These are phyloP conservation scores for Jackrogersella multiformis DNA, from an alignment of 495 filamentous ascomycete genomes.

Conservation along the genomic window DNA sequence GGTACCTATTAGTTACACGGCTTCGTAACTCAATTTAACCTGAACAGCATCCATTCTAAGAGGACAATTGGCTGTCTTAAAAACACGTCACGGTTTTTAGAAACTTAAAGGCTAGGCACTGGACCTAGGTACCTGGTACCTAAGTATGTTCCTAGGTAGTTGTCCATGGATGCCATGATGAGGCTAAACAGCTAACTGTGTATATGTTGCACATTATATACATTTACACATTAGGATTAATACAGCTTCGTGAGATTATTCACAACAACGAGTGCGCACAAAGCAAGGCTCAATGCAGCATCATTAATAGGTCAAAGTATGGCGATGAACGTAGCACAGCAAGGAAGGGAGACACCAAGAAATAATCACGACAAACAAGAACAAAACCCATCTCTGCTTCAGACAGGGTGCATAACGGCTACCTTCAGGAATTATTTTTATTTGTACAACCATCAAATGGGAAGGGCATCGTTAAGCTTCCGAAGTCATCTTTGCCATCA, in stretches of 20 bases:
- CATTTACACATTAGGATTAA: neutral
- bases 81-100: neutral
- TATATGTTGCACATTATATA: too few relatives aligned
- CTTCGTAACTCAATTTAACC: neutral
- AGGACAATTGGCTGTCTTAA: too few relatives aligned
- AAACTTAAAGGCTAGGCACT: too few relatives aligned
- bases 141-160: neutral
- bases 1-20: constrained; percentile 1
- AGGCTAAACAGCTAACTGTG: neutral
- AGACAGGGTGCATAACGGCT: neutral
- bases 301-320: neutral
- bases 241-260: neutral
- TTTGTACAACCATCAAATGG: constrained; percentile 1
- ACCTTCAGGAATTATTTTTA: constrained; percentile 15
- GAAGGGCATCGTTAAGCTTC: constrained; percentile 4
- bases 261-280: neutral
- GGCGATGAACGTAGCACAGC: neutral
- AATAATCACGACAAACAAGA: constrained; percentile 6
- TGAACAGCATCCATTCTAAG: neutral
- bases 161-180: neutral
- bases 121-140: too few relatives aligned
- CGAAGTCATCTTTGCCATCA: constrained; percentile 15
- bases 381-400: neutral
- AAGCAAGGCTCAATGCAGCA: neutral
- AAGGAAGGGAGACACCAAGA: neutral